A percentile compares a stretch with the other conserved stretches of the same genome.
phyloP scores from a whole-genome alignment of 179 eudicot genomes.

The Drosera spatulata region DNA sequence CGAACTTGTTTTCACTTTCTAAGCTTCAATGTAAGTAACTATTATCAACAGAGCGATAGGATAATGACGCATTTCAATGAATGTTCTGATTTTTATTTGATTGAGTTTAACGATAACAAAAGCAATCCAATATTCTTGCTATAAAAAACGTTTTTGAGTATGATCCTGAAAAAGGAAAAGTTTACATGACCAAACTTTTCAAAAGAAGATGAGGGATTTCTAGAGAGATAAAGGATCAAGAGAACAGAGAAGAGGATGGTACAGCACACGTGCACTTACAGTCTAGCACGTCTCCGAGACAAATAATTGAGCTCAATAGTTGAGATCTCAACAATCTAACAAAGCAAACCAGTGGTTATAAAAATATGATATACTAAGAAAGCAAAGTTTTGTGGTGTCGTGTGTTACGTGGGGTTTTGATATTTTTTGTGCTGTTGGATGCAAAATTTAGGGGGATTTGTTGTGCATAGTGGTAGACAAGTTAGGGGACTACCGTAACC shows the following conservation, averaged over 20 bases:
- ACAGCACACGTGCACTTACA: constrained; percentile 17
- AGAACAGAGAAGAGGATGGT: neutral
- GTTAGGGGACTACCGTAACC: neutral
- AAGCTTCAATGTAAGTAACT: too few relatives aligned
- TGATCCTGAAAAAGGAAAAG: constrained; percentile 3
- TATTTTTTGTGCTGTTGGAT: constrained; percentile 6
- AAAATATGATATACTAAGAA: too few relatives aligned
- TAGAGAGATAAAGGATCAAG: neutral
- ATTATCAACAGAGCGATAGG: too few relatives aligned
- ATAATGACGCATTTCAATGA: too few relatives aligned
- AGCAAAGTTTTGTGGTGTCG: constrained; percentile 1
- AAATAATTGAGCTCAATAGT: too few relatives aligned
- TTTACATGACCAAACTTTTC: neutral
- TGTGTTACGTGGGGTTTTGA: neutral
- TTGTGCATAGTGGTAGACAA: constrained; percentile 9
- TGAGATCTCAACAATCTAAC: too few relatives aligned
- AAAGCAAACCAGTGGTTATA: too few relatives aligned
- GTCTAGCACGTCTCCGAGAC: neutral
- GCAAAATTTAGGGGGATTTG: constrained; percentile 9
- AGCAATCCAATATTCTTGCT: too few relatives aligned
- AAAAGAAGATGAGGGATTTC: neutral
- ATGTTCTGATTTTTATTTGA: too few relatives aligned
- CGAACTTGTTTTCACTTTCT: too few relatives aligned
- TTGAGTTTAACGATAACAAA: too few relatives aligned
- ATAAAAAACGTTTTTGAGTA: neutral